Percentiles rank a stretch among this genome's conserved stretches.
phyloP scores from a whole-genome alignment of 1,284 basidiomycete species.

The Coniferiporia weirii region DNA sequence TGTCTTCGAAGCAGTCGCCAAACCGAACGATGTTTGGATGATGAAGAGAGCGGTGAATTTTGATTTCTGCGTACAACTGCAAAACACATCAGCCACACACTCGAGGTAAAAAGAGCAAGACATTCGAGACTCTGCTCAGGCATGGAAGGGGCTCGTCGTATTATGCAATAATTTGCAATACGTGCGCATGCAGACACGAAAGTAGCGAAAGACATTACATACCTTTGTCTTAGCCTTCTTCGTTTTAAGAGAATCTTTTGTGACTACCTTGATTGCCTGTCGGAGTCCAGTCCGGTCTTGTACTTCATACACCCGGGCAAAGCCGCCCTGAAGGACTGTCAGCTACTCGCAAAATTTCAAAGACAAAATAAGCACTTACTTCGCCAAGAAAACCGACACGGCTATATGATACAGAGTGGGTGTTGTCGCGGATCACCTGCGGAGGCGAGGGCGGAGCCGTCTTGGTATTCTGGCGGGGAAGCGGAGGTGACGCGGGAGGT shows the following conservation, averaged over 20 bases:
- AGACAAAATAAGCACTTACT: conserved; percentile 42
- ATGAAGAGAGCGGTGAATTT: conserved; percentile 88
- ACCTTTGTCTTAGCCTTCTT: conserved; percentile 94
- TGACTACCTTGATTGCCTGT: conserved; percentile 86
- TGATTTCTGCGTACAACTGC: conserved; percentile 96
- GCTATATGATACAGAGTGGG: conserved; percentile 50
- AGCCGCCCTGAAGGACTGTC: conserved; percentile 62
- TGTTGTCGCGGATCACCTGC: conserved; percentile 66
- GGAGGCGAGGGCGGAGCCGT: conserved; percentile 79
- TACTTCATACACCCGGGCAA: conserved; percentile 88
- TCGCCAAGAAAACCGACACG: conserved; percentile 83
- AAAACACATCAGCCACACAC: conserved; percentile 18
- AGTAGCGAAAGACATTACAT: conserved; percentile 19
- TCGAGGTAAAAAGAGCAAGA: neutral
- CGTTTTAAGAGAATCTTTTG: conserved; percentile 77
- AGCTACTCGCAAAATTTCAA: conserved; percentile 13
- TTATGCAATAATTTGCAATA: too few relatives aligned
- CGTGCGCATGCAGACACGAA: neutral
- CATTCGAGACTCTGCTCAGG: too few relatives aligned
- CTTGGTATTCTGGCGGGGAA: conserved; percentile 77
- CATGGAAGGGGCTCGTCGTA: too few relatives aligned
- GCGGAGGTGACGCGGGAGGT: conserved; percentile 49
- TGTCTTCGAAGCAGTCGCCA: conserved; percentile 93
- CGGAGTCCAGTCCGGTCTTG: conserved; percentile 60
- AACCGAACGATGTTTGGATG: conserved; percentile 95